Percentiles rank a stretch among this genome's conserved stretches.
These are phyloP conservation scores for Bipolaris victoriae DNA, from an alignment of 2,329 filamentous ascomycete species.

Conservation along the genomic window DNA sequence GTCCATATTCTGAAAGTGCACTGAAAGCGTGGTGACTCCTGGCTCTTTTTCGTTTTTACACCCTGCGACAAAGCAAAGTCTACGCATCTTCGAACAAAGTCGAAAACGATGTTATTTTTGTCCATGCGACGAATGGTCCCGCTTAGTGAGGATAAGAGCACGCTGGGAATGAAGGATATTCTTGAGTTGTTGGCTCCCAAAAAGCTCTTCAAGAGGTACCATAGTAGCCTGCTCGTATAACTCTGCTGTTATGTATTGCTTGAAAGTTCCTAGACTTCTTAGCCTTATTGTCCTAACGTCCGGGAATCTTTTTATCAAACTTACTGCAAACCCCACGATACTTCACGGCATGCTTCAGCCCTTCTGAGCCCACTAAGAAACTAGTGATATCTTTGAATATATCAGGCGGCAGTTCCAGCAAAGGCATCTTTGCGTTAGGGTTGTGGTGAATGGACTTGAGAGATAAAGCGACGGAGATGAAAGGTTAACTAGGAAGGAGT, in stretches of 20 bases:
- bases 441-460: neutral
- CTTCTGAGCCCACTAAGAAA: neutral
- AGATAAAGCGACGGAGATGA: neutral
- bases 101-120: neutral
- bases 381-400: neutral
- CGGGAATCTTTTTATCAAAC: neutral
- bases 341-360: neutral
- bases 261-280: neutral
- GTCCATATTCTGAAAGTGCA: neutral
- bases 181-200: neutral
- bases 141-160: neutral
- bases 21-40: neutral
- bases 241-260: neutral
- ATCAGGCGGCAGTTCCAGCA: neutral
- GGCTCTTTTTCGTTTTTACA: neutral
- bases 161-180: neutral
- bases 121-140: neutral
- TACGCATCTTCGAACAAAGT: neutral
- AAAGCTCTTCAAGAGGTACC: neutral
- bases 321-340: neutral
- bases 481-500: neutral
- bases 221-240: neutral
- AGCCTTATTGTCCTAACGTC: no score
- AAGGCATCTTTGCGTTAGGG: neutral
- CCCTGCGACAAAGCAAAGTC: neutral